A percentile compares a stretch with the other conserved stretches of the same genome.
Evolutionary conservation across 2,329 filamentous ascomycete species (phyloP).

Genomic region (Clarireedia homoeocarpa): DNA sequence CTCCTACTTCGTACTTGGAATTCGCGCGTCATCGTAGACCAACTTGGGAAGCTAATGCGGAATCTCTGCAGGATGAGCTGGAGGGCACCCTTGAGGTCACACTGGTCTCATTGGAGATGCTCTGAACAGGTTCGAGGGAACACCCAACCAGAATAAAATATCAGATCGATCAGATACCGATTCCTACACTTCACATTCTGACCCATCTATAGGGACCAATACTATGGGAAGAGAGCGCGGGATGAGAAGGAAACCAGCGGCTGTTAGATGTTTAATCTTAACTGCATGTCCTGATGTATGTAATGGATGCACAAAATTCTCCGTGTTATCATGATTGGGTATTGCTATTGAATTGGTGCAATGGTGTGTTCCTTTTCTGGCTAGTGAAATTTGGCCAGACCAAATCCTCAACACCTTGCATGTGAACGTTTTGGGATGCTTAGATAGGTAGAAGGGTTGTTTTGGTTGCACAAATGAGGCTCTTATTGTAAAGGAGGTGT

Average conservation of each 20-base stretch:
- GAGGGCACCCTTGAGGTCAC: slow-evolving; percentile 17
- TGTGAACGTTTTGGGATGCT: neutral
- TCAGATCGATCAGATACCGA: slow-evolving; percentile 1
- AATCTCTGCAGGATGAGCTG: slow-evolving; percentile 13
- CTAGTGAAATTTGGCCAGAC: too few relatives aligned
- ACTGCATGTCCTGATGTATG: neutral
- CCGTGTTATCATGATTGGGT: too few relatives aligned
- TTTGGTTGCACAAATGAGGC: neutral
- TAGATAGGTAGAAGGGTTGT: neutral
- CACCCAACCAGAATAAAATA: slow-evolving; percentile 18
- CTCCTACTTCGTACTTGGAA: too few relatives aligned
- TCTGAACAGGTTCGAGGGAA: slow-evolving; percentile 16
- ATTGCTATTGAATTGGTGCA: too few relatives aligned
- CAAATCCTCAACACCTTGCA: neutral
- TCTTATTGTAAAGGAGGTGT: neutral
- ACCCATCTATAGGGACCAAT: slow-evolving; percentile 13
- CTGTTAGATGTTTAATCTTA: slow-evolving; percentile 3
- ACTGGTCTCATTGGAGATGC: slow-evolving; percentile 20
- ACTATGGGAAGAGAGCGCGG: slow-evolving; percentile 15
- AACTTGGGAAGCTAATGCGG: slow-evolving; percentile 2
- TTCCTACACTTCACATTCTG: neutral
- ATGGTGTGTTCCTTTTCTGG: too few relatives aligned
- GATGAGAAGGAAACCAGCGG: slow-evolving; percentile 14
- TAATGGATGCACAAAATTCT: neutral
- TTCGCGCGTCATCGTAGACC: neutral